Percentiles rank a stretch among this genome's conserved stretches.
Conservation (phyloP, 148 eudicot species). For the Camellia sinensis region DNA sequence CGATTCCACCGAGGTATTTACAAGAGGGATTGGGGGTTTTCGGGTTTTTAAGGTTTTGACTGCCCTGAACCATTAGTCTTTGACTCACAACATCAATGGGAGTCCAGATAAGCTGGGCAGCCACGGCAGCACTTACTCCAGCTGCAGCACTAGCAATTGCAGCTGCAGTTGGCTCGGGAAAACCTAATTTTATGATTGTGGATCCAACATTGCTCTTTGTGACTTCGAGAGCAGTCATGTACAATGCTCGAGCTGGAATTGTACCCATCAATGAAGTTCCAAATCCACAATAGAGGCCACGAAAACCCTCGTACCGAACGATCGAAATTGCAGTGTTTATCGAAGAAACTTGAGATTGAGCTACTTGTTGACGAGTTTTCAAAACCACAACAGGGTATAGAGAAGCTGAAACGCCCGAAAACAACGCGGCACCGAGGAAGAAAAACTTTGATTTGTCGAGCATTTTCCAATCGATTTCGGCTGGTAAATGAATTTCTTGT, state of each 20-base stretch:
- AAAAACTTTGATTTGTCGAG: constrained; percentile 80
- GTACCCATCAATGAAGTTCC: constrained; percentile 82
- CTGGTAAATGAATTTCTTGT: constrained; percentile 64
- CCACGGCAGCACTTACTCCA: constrained; percentile 69
- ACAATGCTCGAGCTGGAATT: constrained; percentile 74
- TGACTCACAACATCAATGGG: constrained; percentile 88
- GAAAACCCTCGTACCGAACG: constrained; percentile 47
- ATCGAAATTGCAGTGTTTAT: constrained; percentile 37
- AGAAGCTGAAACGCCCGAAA: constrained; percentile 71
- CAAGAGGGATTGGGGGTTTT: constrained; percentile 7
- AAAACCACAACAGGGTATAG: constrained; percentile 75
- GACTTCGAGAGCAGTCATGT: constrained; percentile 79
- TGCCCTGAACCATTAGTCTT: constrained; percentile 73
- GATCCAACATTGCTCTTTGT: constrained; percentile 70
- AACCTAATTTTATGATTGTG: constrained; percentile 44
- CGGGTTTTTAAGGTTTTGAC: constrained; percentile 1
- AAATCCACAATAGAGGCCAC: constrained; percentile 66
- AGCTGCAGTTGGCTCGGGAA: constrained; percentile 51
- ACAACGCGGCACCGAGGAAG: constrained; percentile 71
- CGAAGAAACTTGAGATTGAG: constrained; percentile 36
- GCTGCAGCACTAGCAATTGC: constrained; percentile 74
- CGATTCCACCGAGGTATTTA: constrained; percentile 54
- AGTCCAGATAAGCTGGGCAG: constrained; percentile 90
- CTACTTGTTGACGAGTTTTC: constrained; percentile 78
- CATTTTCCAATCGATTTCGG: constrained; percentile 86